phyloP scores from a whole-genome alignment of 2,329 filamentous ascomycete species.

The Microdochium paspali region DNA sequence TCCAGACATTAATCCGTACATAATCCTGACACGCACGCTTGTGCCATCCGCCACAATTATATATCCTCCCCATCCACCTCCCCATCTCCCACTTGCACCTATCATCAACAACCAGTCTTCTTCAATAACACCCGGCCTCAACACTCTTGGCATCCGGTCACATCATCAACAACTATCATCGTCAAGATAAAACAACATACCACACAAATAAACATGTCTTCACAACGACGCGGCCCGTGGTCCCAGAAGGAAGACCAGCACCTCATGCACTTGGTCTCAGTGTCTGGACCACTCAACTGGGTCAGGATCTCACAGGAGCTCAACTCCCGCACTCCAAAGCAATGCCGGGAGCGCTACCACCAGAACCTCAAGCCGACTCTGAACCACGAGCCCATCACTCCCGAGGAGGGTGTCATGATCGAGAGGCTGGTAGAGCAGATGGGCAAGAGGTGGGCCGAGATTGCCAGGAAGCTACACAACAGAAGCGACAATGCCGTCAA shows the following conservation, averaged over 20 bases:
- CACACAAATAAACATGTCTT: conserved; percentile 1
- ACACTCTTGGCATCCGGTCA: neutral
- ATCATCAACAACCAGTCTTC: neutral
- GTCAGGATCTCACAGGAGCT: conserved; percentile 73
- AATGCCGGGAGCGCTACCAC: conserved; percentile 89
- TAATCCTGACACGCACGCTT: neutral
- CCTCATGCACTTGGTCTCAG: conserved; percentile 60
- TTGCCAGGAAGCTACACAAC: conserved; percentile 70
- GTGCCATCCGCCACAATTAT: neutral
- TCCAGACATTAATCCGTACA: neutral
- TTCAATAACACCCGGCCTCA: neutral
- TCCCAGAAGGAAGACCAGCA: conserved; percentile 65
- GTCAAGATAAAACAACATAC: neutral
- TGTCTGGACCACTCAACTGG: conserved; percentile 78
- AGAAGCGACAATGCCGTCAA: conserved; percentile 94
- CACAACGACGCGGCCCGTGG: conserved; percentile 63
- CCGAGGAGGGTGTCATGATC: conserved; percentile 63
- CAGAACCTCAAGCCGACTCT: conserved; percentile 79
- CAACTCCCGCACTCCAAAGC: conserved; percentile 75
- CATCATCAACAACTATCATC: neutral
- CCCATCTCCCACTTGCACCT: too few species aligned
- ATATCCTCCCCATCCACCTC: neutral
- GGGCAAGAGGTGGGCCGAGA: conserved; percentile 90
- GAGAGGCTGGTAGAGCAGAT: conserved; percentile 66
- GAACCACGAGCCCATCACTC: conserved; percentile 64